Percentiles rank a stretch among this genome's conserved stretches.
Conservation (phyloP, 1,139 yeast species). For the Yamadazyma trypodendri region DNA sequence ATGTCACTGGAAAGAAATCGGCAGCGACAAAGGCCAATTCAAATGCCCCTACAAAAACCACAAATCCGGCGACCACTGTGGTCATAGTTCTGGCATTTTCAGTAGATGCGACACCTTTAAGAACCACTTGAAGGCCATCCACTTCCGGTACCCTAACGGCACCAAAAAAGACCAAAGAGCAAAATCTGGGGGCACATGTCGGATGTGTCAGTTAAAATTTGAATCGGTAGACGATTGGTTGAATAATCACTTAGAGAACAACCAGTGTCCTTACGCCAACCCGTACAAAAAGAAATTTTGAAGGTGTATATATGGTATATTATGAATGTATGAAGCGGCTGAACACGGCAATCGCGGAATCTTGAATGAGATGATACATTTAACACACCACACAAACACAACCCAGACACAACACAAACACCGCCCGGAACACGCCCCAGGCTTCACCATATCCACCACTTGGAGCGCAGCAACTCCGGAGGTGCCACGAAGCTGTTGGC, state of each 20-base stretch:
- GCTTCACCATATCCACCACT: no score
- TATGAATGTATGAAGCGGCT: no score
- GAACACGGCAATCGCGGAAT: no score
- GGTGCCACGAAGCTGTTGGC: no score
- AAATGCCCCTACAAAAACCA: slow-evolving; percentile 44
- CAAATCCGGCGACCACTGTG: slow-evolving; percentile 39
- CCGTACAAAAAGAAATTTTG: slow-evolving; percentile 16
- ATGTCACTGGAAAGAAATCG: slow-evolving; percentile 74
- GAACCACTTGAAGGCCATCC: slow-evolving; percentile 86
- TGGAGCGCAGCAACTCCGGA: no score
- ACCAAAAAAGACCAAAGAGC: slow-evolving; percentile 76
- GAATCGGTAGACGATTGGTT: slow-evolving; percentile 79
- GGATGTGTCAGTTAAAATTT: slow-evolving; percentile 68
- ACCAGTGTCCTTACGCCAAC: slow-evolving; percentile 42
- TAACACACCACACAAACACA: no score
- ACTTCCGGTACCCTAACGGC: slow-evolving; percentile 85
- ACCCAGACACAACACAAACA: no score
- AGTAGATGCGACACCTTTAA: slow-evolving; percentile 89
- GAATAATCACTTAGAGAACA: slow-evolving; percentile 63
- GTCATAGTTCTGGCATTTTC: slow-evolving; percentile 83
- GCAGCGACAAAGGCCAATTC: slow-evolving; percentile 48
- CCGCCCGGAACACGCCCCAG: no score
- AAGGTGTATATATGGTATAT: slow-evolving; percentile 1
- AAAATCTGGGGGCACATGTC: slow-evolving; percentile 69
- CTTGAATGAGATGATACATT: no score